Evolutionary conservation across 208 protist species (phyloP).

Genomic region (Leishmania braziliensis): DNA sequence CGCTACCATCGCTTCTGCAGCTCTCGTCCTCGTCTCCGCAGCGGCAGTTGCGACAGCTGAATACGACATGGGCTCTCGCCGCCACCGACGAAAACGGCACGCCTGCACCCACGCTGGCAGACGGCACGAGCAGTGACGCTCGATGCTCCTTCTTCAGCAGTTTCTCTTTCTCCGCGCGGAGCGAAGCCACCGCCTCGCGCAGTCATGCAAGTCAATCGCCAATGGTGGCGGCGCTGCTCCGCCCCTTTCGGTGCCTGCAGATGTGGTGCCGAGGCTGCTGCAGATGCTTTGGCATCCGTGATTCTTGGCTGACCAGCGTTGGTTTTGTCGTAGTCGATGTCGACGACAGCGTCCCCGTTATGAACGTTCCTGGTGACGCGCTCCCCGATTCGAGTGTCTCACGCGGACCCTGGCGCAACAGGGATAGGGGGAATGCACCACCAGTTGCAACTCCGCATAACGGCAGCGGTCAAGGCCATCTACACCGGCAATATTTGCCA

Average conservation of each 20-base stretch:
- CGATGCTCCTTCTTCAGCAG: conserved; percentile 24
- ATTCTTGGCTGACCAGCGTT: not conserved
- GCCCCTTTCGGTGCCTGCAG: conserved; percentile 23
- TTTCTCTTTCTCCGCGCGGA: conserved; percentile 20
- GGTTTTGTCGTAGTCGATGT: not conserved
- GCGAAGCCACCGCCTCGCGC: not conserved
- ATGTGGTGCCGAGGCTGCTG: conserved; percentile 8
- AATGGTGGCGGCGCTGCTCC: conserved; percentile 1
- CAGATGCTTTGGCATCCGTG: not conserved
- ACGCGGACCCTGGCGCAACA: not conserved
- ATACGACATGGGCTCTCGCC: not conserved
- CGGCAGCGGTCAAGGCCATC: not conserved
- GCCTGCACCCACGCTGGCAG: too few species aligned
- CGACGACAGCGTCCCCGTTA: not conserved
- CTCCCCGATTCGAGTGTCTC: conserved; percentile 6
- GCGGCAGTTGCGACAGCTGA: not conserved
- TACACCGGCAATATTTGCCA: conserved; percentile 27
- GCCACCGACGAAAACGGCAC: too few species aligned
- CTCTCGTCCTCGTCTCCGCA: not conserved
- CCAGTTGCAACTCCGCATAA: not conserved
- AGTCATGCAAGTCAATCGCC: not conserved
- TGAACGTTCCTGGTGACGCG: conserved; percentile 1
- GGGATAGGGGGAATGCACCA: not conserved
- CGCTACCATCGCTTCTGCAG: too few species aligned
- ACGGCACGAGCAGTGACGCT: not conserved